These are phyloP conservation scores for Nicotiana knightiana DNA, from an alignment of 257 asterid species.

Conservation along the genomic window DNA sequence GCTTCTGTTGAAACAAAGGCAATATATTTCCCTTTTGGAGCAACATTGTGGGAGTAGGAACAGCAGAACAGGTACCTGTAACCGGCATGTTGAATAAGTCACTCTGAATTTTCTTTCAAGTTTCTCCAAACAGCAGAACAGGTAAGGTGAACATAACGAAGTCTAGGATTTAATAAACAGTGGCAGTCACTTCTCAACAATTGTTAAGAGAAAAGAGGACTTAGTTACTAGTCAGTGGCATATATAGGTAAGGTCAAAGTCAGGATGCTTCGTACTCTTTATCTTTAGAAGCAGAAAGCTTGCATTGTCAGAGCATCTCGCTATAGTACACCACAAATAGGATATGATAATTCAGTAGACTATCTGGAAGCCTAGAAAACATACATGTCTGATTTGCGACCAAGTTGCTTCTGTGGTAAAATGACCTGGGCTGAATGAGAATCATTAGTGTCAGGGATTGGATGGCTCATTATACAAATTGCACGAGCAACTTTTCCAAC, in stretches of 20 bases:
- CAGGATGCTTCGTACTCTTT: neutral
- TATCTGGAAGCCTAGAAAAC: slow-evolving; percentile 17
- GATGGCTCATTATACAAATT: slow-evolving; percentile 93
- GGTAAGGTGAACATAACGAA: neutral
- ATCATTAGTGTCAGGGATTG: slow-evolving; percentile 84
- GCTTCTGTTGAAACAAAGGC: slow-evolving; percentile 89
- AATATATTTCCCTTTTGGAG: slow-evolving; percentile 84
- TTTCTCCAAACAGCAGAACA: neutral
- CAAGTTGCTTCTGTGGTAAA: slow-evolving; percentile 97
- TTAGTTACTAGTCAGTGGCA: neutral
- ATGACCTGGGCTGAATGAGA: slow-evolving; percentile 97
- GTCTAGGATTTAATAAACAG: neutral
- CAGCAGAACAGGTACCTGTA: slow-evolving; percentile 94
- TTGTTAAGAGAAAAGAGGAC: neutral
- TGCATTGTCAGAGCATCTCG: neutral
- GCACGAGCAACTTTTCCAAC: slow-evolving; percentile 96
- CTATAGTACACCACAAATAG: neutral
- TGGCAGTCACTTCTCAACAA: neutral
- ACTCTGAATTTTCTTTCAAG: neutral
- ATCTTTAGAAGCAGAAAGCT: neutral
- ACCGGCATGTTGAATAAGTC: neutral
- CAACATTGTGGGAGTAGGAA: slow-evolving; percentile 87
- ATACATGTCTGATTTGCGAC: slow-evolving; percentile 94
- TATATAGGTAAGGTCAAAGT: neutral
- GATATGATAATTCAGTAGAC: neutral